Evolutionary conservation across 495 filamentous ascomycete genomes (phyloP).

Genomic region (Penicillium herquei): DNA sequence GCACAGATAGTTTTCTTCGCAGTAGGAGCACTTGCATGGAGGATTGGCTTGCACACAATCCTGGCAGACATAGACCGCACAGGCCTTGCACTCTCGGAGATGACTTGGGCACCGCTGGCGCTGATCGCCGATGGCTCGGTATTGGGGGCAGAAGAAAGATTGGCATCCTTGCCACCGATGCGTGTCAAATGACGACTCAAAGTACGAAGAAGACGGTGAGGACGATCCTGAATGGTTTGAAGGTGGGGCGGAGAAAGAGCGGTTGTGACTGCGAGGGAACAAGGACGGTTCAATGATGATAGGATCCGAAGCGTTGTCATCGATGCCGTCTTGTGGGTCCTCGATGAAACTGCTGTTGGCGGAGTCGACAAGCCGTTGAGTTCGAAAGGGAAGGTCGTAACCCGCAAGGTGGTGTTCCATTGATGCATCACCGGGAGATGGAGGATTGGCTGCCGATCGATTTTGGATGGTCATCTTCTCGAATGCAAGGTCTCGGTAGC

Average conservation of each 20-base stretch:
- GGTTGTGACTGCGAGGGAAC: conserved; percentile 21
- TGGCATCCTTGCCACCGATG: conserved; percentile 57
- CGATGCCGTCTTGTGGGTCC: conserved; percentile 27
- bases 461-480: conserved; percentile 48
- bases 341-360: conserved; percentile 44
- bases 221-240: conserved; percentile 43
- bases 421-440: conserved; percentile 8
- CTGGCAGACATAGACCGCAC: conserved; percentile 55
- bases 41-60: conserved; percentile 48
- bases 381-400: conserved; percentile 34
- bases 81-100: conserved; percentile 53
- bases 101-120: conserved; percentile 48
- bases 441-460: conserved; percentile 15
- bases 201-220: conserved; percentile 39
- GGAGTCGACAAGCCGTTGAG: conserved; percentile 33
- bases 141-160: conserved; percentile 55
- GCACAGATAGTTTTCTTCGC: conserved; percentile 52
- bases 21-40: conserved; percentile 54
- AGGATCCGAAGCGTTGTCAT: conserved; percentile 19
- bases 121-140: conserved; percentile 49
- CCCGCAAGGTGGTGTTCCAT: conserved; percentile 7
- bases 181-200: conserved; percentile 36
- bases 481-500: conserved; percentile 54
- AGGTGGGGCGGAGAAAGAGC: conserved; percentile 36
- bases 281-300: conserved; percentile 17